A percentile compares a stretch with the other conserved stretches of the same genome.
These are phyloP conservation scores for Daldinia loculata DNA, from an alignment of 495 filamentous ascomycete genomes.

Conservation along the genomic window DNA sequence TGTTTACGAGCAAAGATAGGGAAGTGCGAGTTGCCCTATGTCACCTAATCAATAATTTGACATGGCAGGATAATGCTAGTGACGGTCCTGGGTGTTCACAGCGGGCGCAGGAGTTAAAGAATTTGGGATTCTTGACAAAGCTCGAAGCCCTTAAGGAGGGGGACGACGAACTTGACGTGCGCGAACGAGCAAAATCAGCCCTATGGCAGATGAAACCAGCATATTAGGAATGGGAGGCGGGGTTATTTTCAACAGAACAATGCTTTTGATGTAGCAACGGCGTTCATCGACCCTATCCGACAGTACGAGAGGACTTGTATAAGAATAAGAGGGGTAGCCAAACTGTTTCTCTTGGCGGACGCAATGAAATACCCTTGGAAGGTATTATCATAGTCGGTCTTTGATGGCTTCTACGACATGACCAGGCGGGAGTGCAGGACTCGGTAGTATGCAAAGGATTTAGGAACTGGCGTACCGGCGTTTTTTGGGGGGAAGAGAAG, in stretches of 20 bases:
- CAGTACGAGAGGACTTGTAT: not conserved
- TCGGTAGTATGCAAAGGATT: conserved; percentile 12
- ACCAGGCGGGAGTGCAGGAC: not conserved
- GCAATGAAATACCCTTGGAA: not conserved
- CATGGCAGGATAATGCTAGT: conserved; percentile 75
- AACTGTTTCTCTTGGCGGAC: not conserved
- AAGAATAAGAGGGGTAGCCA: not conserved
- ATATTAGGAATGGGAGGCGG: conserved; percentile 8
- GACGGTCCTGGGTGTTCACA: conserved; percentile 68
- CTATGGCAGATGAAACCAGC: conserved; percentile 67
- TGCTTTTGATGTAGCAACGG: not conserved
- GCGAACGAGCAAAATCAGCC: conserved; percentile 83
- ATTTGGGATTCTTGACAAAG: conserved; percentile 73
- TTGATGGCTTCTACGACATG: not conserved
- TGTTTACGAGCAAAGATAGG: conserved; percentile 74
- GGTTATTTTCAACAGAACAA: not conserved
- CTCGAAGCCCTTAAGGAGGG: conserved; percentile 67
- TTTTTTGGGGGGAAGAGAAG: conserved; percentile 1
- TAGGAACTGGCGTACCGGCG: conserved; percentile 16
- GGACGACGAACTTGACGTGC: conserved; percentile 83
- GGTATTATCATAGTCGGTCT: not conserved
- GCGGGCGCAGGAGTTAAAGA: conserved; percentile 72
- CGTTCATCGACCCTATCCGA: not conserved
- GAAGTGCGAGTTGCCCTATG: conserved; percentile 78
- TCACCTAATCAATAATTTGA: conserved; percentile 84